Evolutionary conservation across 495 filamentous ascomycete genomes (phyloP).

Genomic region (Emericellopsis terricola): DNA sequence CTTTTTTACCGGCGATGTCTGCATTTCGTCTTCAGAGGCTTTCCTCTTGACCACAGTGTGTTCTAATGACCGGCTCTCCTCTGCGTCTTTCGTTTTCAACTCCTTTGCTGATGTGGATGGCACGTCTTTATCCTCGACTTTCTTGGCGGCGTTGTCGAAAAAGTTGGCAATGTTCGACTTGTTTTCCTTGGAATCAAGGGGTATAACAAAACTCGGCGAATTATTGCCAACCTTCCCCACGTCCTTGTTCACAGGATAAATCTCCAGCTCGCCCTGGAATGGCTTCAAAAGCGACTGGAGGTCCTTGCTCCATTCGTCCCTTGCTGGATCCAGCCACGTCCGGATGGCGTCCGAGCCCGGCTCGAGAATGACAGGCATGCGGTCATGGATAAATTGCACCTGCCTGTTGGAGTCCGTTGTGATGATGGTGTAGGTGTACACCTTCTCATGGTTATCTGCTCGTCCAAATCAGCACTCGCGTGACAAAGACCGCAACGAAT

Average conservation of each 20-base stretch:
- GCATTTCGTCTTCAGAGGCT: too few species aligned
- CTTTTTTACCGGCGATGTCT: too few species aligned
- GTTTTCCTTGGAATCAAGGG: conserved; percentile 65
- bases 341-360: conserved; percentile 50
- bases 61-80: too few species aligned
- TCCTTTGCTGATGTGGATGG: too few species aligned
- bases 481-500: too few species aligned
- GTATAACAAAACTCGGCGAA: conserved; percentile 63
- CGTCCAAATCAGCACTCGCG: too few species aligned
- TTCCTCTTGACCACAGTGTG: too few species aligned
- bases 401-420: conserved; percentile 71
- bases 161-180: conserved; percentile 89
- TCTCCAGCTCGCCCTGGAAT: conserved; percentile 62
- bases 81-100: too few species aligned
- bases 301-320: conserved; percentile 55
- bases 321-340: conserved; percentile 62
- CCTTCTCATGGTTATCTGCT: conserved; percentile 2
- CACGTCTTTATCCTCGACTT: too few species aligned
- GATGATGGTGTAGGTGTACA: conserved; percentile 78
- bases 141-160: conserved; percentile 40
- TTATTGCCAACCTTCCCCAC: conserved; percentile 96
- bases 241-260: conserved; percentile 71
- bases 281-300: conserved; percentile 62
- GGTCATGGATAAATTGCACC: conserved; percentile 70
- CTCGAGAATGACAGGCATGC: conserved; percentile 90